Evolutionary conservation across 78 protist genomes (phyloP), one percentile per base, ranked within the genome.

Genomic region (Emiliania huxleyi): DNA sequence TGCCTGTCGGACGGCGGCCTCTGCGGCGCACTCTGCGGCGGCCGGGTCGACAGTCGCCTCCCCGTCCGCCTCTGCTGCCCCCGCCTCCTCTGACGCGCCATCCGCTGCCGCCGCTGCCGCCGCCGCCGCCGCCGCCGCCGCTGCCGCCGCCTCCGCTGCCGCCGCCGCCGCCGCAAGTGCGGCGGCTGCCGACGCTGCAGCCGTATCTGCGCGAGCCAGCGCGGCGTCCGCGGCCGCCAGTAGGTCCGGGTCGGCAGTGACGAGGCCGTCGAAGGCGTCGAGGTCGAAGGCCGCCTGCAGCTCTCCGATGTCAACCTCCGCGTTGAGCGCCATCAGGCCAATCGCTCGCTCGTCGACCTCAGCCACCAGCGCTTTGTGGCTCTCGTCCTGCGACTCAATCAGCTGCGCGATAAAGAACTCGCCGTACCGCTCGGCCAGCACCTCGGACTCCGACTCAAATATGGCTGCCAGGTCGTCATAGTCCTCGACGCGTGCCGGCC

Each of bases 391-490:
- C 45, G n/a, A 0, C 33, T 11, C 35, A 48, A 93, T 87, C 40
- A 93, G 8, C 43, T 73, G 42, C 8, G 95, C 91, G 42, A 93
- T 69, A 69, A 43, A 87, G 71, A 71, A 93, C 73, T 93, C 95
- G 43, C 95, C 95, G 92, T 93, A 87, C 18, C 90, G 38, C 46
- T 48, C 88, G 26, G 56, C 8, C 25, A 73, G 88, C 35, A 48
- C 90, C 69, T 56, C 89, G 75, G 52, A 45, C 92, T 93, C 92
- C 18, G 21, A 0, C 22, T 75, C 8, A 45, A 93, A 93, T 45
- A 93, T 33, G 52, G 95, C 92, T 37, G 77, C 90, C 15, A 93
- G 95, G 87, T 93, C 95, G 89, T 93, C 95, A 81, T 88, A 77
- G 88, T 93, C 95, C 62, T 92, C 94, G 49, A 85, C 94, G 26